A percentile compares a stretch with the other conserved stretches of the same genome.
Conservation (phyloP, 1,284 basidiomycete genomes). For the Neonothopanus nambi region DNA sequence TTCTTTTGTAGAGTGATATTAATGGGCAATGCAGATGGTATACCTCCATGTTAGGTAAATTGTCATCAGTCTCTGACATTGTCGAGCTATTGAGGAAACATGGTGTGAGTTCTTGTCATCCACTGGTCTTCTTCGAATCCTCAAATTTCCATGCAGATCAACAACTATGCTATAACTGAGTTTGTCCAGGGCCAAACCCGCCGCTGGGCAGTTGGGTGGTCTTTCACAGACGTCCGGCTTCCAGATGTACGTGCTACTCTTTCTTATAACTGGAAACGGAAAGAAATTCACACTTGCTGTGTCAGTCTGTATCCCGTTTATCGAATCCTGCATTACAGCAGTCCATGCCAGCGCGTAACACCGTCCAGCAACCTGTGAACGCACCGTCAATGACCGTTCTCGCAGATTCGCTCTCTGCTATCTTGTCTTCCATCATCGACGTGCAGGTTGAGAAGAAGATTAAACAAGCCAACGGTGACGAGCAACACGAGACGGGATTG, state of each 20-base stretch:
- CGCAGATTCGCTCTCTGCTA: not conserved
- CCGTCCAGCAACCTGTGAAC: constrained; percentile 39
- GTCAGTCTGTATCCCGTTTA: constrained; percentile 54
- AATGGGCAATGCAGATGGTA: constrained; percentile 67
- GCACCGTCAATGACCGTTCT: constrained; percentile 18
- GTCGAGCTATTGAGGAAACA: constrained; percentile 55
- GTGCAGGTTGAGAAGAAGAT: constrained; percentile 17
- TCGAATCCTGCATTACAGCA: constrained; percentile 42
- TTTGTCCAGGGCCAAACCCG: constrained; percentile 84
- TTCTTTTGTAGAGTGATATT: not conserved
- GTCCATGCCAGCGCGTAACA: constrained; percentile 59
- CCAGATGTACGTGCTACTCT: constrained; percentile 65
- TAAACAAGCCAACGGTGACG: constrained; percentile 15
- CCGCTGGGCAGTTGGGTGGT: constrained; percentile 91
- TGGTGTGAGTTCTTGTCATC: constrained; percentile 41
- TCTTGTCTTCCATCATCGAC: not conserved
- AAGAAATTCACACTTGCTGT: constrained; percentile 10
- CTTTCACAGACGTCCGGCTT: constrained; percentile 60
- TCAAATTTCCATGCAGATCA: constrained; percentile 49
- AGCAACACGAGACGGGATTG: not conserved
- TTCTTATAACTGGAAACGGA: not conserved
- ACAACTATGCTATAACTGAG: constrained; percentile 84
- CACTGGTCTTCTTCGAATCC: not conserved
- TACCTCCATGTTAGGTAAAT: constrained; percentile 89
- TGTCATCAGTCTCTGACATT: constrained; percentile 69